phyloP scores from a whole-genome alignment of 441 rosid genomes.

The Corymbia calophylla region DNA sequence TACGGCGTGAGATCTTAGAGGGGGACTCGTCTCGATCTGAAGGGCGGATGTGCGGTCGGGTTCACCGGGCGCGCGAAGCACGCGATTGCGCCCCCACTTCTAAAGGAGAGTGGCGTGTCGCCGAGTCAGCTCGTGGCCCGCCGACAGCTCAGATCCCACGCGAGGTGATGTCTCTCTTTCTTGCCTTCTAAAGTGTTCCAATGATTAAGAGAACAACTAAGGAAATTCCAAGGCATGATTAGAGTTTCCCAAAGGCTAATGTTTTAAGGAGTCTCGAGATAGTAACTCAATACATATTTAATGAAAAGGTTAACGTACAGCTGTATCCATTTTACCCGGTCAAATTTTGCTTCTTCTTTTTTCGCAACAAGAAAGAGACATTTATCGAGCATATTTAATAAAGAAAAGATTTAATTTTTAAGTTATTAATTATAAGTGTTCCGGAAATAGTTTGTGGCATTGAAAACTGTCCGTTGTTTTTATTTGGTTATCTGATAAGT shows the following conservation, averaged over 20 bases:
- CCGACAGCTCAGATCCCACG: not conserved
- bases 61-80: not conserved
- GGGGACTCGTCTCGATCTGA: too few species aligned
- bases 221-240: not conserved
- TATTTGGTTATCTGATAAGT: not conserved
- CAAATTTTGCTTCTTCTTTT: not conserved
- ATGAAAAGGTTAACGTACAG: too few species aligned
- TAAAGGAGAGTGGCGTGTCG: not conserved
- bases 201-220: not conserved
- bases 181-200: not conserved
- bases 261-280: not conserved
- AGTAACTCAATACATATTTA: not conserved
- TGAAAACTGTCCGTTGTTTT: not conserved
- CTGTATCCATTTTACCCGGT: not conserved
- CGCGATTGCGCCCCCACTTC: not conserved
- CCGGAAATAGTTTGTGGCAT: not conserved
- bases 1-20: too few species aligned
- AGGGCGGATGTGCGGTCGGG: not conserved
- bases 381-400: not conserved
- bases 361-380: rapidly evolving
- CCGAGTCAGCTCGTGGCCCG: not conserved
- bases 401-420: not conserved
- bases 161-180: rapidly evolving
- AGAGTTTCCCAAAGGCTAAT: not conserved
- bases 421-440: not conserved